phyloP scores from a whole-genome alignment of 352 stramenopile species.

The Phytophthora uliginosa region DNA sequence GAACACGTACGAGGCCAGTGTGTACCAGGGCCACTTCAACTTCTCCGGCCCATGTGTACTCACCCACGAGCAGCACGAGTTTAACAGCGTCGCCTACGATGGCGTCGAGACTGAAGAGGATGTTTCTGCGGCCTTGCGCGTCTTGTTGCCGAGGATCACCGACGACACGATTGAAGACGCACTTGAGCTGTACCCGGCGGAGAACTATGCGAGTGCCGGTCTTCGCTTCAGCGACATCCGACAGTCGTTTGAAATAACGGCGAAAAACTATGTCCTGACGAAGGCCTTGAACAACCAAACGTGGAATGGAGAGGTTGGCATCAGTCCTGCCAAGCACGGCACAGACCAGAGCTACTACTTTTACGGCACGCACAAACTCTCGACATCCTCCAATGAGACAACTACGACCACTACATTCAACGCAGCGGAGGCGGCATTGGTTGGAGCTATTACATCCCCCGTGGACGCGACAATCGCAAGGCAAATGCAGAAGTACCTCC shows the following conservation, averaged over 20 bases:
- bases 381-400: constrained; percentile 9
- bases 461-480: constrained; percentile 34
- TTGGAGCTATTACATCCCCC: constrained; percentile 1
- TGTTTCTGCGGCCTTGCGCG: constrained; percentile 22
- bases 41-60: neutral
- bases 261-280: constrained; percentile 29
- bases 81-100: neutral
- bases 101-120: constrained; percentile 30
- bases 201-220: constrained; percentile 27
- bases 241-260: constrained; percentile 32
- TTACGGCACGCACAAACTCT: constrained; percentile 34
- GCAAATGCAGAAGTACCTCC: constrained; percentile 40
- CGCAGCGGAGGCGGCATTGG: neutral
- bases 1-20: constrained; percentile 4
- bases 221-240: constrained; percentile 38
- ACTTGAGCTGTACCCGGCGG: constrained; percentile 31
- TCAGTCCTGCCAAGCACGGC: constrained; percentile 25
- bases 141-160: constrained; percentile 35
- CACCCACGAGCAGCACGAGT: constrained; percentile 3
- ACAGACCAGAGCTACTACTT: constrained; percentile 40
- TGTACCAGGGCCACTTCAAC: constrained; percentile 5
- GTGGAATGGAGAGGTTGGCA: constrained; percentile 33
- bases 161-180: constrained; percentile 31
- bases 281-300: constrained; percentile 38
- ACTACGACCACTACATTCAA: neutral